Base-by-base conservation (phyloP, 331 rosid species). In the Pyrus hybrid region DNA sequence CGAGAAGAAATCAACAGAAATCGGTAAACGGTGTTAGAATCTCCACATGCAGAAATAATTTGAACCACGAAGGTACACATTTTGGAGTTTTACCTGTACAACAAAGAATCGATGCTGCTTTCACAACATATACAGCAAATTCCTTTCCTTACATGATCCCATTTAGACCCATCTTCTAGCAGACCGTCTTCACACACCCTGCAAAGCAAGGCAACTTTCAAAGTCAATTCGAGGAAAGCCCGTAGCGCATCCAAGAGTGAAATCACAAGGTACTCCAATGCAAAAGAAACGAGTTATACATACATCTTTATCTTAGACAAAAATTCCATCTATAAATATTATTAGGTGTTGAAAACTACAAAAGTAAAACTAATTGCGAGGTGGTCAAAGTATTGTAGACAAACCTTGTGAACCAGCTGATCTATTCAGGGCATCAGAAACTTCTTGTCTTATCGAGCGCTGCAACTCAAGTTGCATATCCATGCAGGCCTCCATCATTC, bases 401-500 rank as follows among this genome's bases (percentile, higher is more conserved):
- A 70, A 80, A 92, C 99, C 99, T 84, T 83, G 82, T 30, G 88
- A 86, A 83, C 81, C 80, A 76, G 88, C 49, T 54, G 99, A 78
- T 73, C 96, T 91, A 77, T 94, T 94, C 26, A 94, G 82, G 74
- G 99, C 99, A 63, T 93, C 94, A 72, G 99, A 92, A 58, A 94
- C 99, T 84, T 94, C 99, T 83, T 94, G 97, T 76, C 91, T 86
- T 51, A 94, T 92, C 33, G 97, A 92, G 83, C 97, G 97, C 77
- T 94, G 99, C 91, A 94, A 73, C 87, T 94, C 99, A 23, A 92
- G 93, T 76, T 92, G 99, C 99, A 94, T 94, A 83, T 94, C 99
- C 99, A 94, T 92, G 80, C 99, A 94, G 68, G 99, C 86, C 83
- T 89, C 97, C 77, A 94, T 76, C 96, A 92, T 94, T 72, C 92